Conservation (phyloP, 2,329 filamentous ascomycete species). For the Neonectria faginata region DNA sequence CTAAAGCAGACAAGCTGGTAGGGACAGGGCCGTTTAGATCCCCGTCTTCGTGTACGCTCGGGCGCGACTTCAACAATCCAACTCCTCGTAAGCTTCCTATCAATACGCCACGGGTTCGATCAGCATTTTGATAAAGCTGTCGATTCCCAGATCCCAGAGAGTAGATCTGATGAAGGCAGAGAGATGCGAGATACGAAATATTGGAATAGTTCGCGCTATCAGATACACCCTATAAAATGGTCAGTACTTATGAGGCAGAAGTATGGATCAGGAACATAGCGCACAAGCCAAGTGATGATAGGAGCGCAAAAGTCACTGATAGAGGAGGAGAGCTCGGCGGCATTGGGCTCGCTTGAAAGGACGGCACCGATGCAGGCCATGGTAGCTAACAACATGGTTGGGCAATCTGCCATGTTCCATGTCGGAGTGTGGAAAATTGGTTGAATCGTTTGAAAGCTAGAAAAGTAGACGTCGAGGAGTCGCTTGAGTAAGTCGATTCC, state of each 20-base stretch:
- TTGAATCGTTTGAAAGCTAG: constrained; percentile 45
- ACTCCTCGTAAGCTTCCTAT: constrained; percentile 46
- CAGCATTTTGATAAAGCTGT: constrained; percentile 47
- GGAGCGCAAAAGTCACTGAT: constrained; percentile 45
- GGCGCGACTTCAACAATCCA: constrained; percentile 41
- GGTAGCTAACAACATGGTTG: constrained; percentile 44
- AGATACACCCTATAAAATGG: constrained; percentile 33
- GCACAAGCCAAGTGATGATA: constrained; percentile 47
- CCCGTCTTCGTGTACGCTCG: constrained; percentile 16
- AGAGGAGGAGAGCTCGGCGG: constrained; percentile 33
- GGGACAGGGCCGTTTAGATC: constrained; percentile 10
- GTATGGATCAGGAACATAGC: not conserved
- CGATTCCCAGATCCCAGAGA: constrained; percentile 49
- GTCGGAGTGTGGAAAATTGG: constrained; percentile 48
- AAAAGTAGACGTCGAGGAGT: constrained; percentile 43
- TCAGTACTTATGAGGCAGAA: not conserved
- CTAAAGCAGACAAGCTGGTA: constrained; percentile 1
- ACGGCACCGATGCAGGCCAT: constrained; percentile 48
- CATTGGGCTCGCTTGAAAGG: constrained; percentile 32
- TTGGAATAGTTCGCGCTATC: constrained; percentile 43
- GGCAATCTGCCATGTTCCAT: constrained; percentile 40
- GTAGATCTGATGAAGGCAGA: constrained; percentile 49
- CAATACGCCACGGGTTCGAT: constrained; percentile 45
- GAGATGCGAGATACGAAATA: constrained; percentile 44
- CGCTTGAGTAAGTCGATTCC: constrained; percentile 39